Evolutionary conservation across 257 asterid genomes (phyloP), one percentile per base, ranked within the genome.

Genomic region (Plantago ovata): DNA sequence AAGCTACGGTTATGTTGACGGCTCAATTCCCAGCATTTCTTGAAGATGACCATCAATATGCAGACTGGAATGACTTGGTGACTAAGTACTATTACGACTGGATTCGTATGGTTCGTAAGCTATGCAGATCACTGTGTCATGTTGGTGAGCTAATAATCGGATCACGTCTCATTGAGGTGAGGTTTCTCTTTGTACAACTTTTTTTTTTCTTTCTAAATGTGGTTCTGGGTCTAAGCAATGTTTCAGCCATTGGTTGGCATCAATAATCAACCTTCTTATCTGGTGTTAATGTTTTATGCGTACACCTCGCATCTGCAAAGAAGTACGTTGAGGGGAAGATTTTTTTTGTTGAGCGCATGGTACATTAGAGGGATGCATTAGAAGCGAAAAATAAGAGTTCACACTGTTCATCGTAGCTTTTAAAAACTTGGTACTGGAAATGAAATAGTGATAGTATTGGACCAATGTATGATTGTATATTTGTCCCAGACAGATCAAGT

Each of bases 121-220:
- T 47, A 18, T 6, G n/a, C 21, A n/a, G 8, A n/a, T 47, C 53
- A n/a, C 3, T 47, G 21, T n/a, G 53, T 19, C 53, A 47, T 47
- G 53, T 47, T 47, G 28, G 28, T n/a, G 53, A 47, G 7, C 53
- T 47, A 13, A 8, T 47, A 47, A 47, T 47, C 28, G 53, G 53
- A 47, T 9, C 22, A 18, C 13, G 8, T 5, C 3, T 15, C 53
- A 11, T 47, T 13, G 22, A 47, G 53, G 53, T 47, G 28, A 47
- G 7, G 1, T 47, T 18, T 24, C 32, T 24, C 32, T 5, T 24
- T 2, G 5, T 24, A 2, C 2, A 24, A 24, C 32, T 47, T 15
- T n/a, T 16, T 7, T 47, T 18, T 7, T 47, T 15, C 0, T 48
- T 16, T 9, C 9, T 15, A 13, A 7, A 8, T 48, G 14, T 16